Evolutionary conservation across 2,329 filamentous ascomycete species (phyloP), one percentile per base, ranked within the genome.

Genomic region (Diaporthe citriasiana): DNA sequence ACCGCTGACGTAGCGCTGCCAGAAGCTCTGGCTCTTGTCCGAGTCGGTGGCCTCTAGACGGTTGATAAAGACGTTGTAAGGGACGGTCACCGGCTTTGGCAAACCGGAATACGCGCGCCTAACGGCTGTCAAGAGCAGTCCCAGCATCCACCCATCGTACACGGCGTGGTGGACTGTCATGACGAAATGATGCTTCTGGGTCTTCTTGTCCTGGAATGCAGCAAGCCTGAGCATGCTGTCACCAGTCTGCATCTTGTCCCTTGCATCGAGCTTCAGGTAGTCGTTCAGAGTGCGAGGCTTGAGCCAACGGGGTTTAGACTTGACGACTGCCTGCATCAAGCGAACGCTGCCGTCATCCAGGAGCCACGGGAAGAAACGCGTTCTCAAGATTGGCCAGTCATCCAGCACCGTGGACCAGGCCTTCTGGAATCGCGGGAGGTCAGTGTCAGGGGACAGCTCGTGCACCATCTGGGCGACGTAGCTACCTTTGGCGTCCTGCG

Each of bases 381-480:
- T 59, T 3, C 56, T n/a, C 35, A 59, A 22, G 1, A 59, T 40
- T 9, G 56, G 56, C 56, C 56, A 59, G 35, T 59, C 35, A 5
- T 59, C 56, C 12, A 59, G 22, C 0, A 59, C 35, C 4, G 33
- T 22, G 30, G 69, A 57, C 73, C 75, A 77, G 8, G 76, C 77
- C n/a, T 70, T 33, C 40, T 77, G 70, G 33, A 77, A 76, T 15
- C 47, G 69, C 5, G 51, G 13, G n/a, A 65, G 69, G n/a, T 72
- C 56, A 22, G 73, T 53, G 66, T 77, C 60, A 45, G 68, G 47
- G 8, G 47, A 56, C 1, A 71, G 15, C 27, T 57, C 42, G 57
- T 65, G 72, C 57, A 77, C 76, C 50, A 72, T 73, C 65, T 77
- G 76, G 19, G 78, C 78, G 40, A 81, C 76, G 56, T 82, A 82